phyloP scores from a whole-genome alignment of 2,329 filamentous ascomycete species.

The Ophiosphaerella korrae region DNA sequence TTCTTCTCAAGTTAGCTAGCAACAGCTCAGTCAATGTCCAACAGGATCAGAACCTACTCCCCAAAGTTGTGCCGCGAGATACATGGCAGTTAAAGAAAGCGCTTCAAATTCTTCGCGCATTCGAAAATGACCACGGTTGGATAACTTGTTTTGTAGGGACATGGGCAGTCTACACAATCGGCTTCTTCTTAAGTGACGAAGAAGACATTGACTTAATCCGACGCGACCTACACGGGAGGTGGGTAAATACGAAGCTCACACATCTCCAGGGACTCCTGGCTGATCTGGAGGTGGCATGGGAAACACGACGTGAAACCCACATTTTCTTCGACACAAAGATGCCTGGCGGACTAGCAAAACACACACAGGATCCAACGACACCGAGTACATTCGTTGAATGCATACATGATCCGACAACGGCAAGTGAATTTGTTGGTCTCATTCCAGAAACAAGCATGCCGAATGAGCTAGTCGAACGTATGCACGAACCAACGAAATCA shows the following conservation, averaged over 20 bases:
- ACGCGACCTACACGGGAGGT: constrained; percentile 9
- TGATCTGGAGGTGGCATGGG: constrained; percentile 14
- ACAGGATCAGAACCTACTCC: neutral
- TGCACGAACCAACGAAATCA: too few species aligned
- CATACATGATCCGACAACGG: too few species aligned
- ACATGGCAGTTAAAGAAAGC: constrained; percentile 18
- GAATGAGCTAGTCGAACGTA: too few species aligned
- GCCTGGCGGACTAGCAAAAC: neutral
- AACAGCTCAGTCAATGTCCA: neutral
- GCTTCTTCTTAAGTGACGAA: constrained; percentile 9
- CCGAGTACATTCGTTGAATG: neutral
- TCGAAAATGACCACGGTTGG: constrained; percentile 12
- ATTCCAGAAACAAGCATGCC: too few species aligned
- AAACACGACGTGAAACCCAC: neutral
- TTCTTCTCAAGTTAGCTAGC: constrained; percentile 13
- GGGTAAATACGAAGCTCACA: constrained; percentile 11
- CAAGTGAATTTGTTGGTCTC: too few species aligned
- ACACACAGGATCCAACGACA: neutral
- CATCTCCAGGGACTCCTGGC: constrained; percentile 10
- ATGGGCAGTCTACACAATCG: constrained; percentile 20
- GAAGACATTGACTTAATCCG: constrained; percentile 10
- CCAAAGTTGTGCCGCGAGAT: neutral
- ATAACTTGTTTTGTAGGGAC: constrained; percentile 13
- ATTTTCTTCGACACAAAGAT: neutral
- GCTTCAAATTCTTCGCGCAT: constrained; percentile 6